phyloP scores from a whole-genome alignment of 2,329 filamentous ascomycete species.

The Ploettnerulaceae sp. region DNA sequence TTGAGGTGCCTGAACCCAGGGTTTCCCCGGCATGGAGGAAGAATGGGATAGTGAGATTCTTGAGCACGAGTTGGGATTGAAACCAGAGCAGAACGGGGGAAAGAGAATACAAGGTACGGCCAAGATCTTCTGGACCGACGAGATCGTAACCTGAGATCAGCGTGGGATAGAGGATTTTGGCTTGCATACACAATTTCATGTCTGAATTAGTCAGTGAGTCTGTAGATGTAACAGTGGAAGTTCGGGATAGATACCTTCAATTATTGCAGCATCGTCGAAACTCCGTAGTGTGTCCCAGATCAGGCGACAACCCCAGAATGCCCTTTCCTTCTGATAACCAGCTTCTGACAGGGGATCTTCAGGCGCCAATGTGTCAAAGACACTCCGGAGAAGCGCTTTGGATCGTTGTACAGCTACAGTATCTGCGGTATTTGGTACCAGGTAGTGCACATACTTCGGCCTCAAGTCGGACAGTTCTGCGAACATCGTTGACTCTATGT shows the following conservation, averaged over 20 bases:
- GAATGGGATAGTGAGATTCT: conserved; percentile 76
- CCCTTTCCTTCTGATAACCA: conserved; percentile 57
- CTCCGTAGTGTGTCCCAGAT: conserved; percentile 74
- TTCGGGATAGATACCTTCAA: conserved; percentile 45
- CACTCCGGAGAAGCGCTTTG: not conserved
- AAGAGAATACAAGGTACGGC: conserved; percentile 67
- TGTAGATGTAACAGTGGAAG: not conserved
- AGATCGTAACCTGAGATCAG: conserved; percentile 82
- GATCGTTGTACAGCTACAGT: not conserved
- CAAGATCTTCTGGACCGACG: conserved; percentile 78
- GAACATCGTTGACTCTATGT: not conserved
- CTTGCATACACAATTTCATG: conserved; percentile 79
- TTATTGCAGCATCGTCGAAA: conserved; percentile 55
- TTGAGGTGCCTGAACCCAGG: conserved; percentile 66
- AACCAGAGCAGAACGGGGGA: conserved; percentile 87
- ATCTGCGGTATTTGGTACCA: not conserved
- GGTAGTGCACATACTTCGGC: not conserved
- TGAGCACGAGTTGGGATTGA: conserved; percentile 68
- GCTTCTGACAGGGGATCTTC: not conserved
- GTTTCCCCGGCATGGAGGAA: conserved; percentile 92
- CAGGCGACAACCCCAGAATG: conserved; percentile 75
- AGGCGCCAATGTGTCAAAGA: not conserved
- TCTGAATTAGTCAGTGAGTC: conserved; percentile 34
- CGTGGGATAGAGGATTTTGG: conserved; percentile 71
- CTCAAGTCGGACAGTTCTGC: not conserved